Base-by-base conservation (phyloP, 176 grass and related monocot genomes). In the Microstegium vimineum region DNA sequence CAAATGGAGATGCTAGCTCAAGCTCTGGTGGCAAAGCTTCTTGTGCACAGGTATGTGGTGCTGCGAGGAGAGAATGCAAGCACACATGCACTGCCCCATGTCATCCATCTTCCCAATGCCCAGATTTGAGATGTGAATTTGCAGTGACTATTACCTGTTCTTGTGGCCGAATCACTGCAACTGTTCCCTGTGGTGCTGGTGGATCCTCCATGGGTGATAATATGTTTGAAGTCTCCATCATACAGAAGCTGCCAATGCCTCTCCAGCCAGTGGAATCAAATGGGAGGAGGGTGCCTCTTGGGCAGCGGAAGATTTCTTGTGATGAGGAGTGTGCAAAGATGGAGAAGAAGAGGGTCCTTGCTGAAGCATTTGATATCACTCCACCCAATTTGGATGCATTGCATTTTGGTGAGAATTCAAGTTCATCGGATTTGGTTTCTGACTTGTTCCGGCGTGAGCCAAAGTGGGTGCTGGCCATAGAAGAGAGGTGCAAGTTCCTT, bases 281-380 rank as follows among this genome's bases (percentile, higher is more conserved):
- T 89, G 96, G 73, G 71, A 93, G 59, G 71, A 90, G 85, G 85
- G 78, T 95, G 20, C 93, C 96, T 25, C 89, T 99, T 77, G 96
- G 96, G 20, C 96, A 95, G 87, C 93, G 96, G 86, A 98, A 95
- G 69, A 87, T 98, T 60, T 63, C 62, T 75, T 98, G 96, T 84
- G 96, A 98, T 71, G 90, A 98, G 23, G 96, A 95, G 15, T 95
- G 93, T 80, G 90, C 82, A 40, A 98, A 91, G 78, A 56, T 95
- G 87, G 90, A 98, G 85, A 91, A 89, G 76, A 98, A 89, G 63
- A 87, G 83, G 68, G 89, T 91, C 62, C 96, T 98, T 84, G 90
- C 96, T 17, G 93, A 95, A 27, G 96, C 96, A 82, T 98, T 98
- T 66, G 93, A 98, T 83, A 93, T 98, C 46, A 91, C 86, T 12